Conservation (phyloP, 1,284 basidiomycete species). For the Moesziomyces sp. region DNA sequence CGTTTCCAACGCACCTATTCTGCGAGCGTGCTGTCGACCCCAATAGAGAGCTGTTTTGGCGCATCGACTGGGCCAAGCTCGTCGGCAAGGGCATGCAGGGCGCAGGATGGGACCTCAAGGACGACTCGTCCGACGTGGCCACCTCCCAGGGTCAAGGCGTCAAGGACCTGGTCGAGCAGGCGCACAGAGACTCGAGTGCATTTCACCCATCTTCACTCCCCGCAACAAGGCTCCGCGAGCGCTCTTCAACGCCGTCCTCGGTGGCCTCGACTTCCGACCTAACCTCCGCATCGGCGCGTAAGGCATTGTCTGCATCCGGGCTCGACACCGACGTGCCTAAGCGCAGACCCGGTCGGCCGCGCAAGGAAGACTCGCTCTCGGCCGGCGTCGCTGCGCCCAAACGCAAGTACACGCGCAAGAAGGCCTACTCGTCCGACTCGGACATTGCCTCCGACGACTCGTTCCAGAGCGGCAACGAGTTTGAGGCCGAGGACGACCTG, state of each 20-base stretch:
- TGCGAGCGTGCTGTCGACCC: conserved; percentile 51
- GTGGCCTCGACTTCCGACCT: conserved; percentile 15
- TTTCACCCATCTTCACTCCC: neutral
- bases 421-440: conserved; percentile 32
- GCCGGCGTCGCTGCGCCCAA: conserved; percentile 32
- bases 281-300: conserved; percentile 6
- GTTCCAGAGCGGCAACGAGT: conserved; percentile 48
- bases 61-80: conserved; percentile 45
- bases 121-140: conserved; percentile 39
- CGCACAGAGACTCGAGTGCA: conserved; percentile 13
- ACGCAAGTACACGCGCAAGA: conserved; percentile 24
- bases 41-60: conserved; percentile 51
- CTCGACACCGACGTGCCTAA: conserved; percentile 26
- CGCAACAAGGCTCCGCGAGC: conserved; percentile 3
- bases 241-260: conserved; percentile 23
- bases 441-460: conserved; percentile 46
- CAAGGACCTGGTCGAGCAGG: conserved; percentile 48
- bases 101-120: conserved; percentile 47
- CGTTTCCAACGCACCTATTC: conserved; percentile 48
- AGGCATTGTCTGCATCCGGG: conserved; percentile 13
- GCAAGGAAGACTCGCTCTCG: conserved; percentile 39
- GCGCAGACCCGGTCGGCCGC: conserved; percentile 36
- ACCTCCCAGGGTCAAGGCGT: conserved; percentile 43
- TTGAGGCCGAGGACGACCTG: conserved; percentile 40
- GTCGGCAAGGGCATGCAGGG: conserved; percentile 36